A percentile compares a stretch with the other conserved stretches of the same genome.
These are phyloP conservation scores for Metschnikowia henanensis DNA, from an alignment of 805 yeast genomes.

Conservation along the genomic window DNA sequence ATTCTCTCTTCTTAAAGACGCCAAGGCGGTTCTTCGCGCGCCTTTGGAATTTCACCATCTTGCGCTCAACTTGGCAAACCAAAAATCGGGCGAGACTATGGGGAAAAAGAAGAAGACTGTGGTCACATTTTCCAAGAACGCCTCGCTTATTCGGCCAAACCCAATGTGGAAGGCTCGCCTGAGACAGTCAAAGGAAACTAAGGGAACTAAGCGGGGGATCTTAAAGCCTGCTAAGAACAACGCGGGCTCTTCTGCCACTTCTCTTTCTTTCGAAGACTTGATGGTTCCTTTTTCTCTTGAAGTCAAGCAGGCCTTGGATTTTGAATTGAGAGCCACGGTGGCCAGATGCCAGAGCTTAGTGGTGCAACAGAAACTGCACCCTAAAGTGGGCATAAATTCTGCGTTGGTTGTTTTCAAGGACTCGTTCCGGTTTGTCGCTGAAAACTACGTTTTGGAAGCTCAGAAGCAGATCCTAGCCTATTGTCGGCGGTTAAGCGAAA, in stretches of 20 bases:
- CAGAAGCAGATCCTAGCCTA: neutral
- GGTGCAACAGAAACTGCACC: neutral
- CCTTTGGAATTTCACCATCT: neutral
- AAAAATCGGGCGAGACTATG: neutral
- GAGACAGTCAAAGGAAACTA: neutral
- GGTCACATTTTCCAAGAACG: neutral
- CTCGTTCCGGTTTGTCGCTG: neutral
- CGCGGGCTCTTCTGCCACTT: neutral
- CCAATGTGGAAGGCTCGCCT: neutral
- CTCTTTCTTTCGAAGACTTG: neutral
- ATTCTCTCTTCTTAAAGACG: neutral
- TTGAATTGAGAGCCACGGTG: neutral
- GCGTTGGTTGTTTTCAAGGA: neutral
- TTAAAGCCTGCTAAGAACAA: neutral
- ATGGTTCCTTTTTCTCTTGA: neutral
- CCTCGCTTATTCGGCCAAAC: neutral
- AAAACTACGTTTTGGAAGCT: neutral
- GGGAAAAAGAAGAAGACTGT: neutral
- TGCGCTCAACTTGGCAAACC: neutral
- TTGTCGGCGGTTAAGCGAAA: neutral
- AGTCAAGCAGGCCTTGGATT: neutral
- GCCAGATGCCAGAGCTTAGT: neutral
- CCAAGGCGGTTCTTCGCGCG: neutral
- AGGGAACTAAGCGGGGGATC: neutral
- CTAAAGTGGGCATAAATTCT: neutral